phyloP scores from a whole-genome alignment of 2,329 filamentous ascomycete species.

The Moelleriella libera region DNA sequence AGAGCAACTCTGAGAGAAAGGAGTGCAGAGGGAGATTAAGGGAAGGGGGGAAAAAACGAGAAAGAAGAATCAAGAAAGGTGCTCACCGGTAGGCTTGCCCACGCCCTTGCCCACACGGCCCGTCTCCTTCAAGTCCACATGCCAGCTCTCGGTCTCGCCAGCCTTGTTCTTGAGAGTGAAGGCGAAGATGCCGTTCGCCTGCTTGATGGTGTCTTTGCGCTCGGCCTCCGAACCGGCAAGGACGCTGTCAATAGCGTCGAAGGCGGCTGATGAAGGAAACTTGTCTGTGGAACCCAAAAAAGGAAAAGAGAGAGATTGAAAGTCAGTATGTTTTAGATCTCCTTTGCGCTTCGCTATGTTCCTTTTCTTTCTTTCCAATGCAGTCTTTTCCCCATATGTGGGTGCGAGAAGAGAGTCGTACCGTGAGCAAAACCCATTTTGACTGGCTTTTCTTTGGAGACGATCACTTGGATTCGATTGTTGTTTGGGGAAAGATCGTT shows the following conservation, averaged over 20 bases:
- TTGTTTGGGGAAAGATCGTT: too few relatives aligned
- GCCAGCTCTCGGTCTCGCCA: constrained; percentile 74
- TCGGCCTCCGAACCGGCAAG: constrained; percentile 57
- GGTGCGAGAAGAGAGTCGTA: constrained; percentile 14
- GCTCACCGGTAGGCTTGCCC: constrained; percentile 69
- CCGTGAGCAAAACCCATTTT: constrained; percentile 63
- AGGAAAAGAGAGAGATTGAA: too few relatives aligned
- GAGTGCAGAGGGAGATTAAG: neutral
- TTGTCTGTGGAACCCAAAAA: constrained; percentile 36
- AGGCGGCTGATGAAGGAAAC: constrained; percentile 83
- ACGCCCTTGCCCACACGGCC: constrained; percentile 69
- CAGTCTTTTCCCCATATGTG: neutral
- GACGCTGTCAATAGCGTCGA: constrained; percentile 70
- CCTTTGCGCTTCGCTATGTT: neutral
- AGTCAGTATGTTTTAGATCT: too few relatives aligned
- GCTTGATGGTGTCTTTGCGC: constrained; percentile 78
- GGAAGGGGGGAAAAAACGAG: neutral
- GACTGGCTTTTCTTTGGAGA: neutral
- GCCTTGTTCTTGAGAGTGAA: constrained; percentile 84
- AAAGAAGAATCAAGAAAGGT: too few relatives aligned
- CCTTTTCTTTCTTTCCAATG: neutral
- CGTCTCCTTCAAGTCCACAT: constrained; percentile 88
- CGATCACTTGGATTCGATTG: too few relatives aligned
- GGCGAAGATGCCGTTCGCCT: constrained; percentile 74
- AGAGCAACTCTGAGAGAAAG: too few relatives aligned